A percentile compares a stretch with the other conserved stretches of the same genome.
These are phyloP conservation scores for Xylaria castorea DNA, from an alignment of 495 filamentous ascomycete genomes.

Conservation along the genomic window DNA sequence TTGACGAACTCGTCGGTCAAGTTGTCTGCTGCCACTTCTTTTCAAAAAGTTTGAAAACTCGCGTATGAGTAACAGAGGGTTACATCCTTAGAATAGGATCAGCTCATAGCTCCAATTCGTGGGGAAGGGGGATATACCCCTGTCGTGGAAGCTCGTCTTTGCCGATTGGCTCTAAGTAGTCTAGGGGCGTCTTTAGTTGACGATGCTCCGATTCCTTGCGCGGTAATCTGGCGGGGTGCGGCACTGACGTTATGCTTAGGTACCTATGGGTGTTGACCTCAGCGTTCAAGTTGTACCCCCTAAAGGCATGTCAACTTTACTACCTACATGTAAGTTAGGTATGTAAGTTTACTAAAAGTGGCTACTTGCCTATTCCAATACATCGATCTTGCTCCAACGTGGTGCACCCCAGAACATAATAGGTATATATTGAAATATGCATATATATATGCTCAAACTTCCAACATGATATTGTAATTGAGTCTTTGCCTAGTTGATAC, in stretches of 20 bases:
- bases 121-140: conserved; percentile 1
- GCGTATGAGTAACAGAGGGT: conserved; percentile 1
- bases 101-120: conserved; percentile 5
- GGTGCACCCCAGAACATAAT: neutral
- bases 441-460: neutral
- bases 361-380: neutral
- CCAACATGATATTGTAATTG: neutral
- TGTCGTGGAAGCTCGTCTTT: neutral
- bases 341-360: neutral
- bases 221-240: conserved; percentile 5
- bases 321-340: no score
- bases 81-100: neutral
- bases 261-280: neutral
- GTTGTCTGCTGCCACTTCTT: neutral
- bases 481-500: neutral
- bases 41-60: neutral
- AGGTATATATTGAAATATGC: neutral
- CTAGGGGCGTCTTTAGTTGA: neutral
- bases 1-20: neutral
- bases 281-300: neutral
- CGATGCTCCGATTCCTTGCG: conserved; percentile 10
- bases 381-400: neutral
- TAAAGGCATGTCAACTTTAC: neutral
- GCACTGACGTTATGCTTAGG: conserved; percentile 5
- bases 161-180: conserved; percentile 4